phyloP scores from a whole-genome alignment of 495 filamentous ascomycete species.

The Immersiella caudata region DNA sequence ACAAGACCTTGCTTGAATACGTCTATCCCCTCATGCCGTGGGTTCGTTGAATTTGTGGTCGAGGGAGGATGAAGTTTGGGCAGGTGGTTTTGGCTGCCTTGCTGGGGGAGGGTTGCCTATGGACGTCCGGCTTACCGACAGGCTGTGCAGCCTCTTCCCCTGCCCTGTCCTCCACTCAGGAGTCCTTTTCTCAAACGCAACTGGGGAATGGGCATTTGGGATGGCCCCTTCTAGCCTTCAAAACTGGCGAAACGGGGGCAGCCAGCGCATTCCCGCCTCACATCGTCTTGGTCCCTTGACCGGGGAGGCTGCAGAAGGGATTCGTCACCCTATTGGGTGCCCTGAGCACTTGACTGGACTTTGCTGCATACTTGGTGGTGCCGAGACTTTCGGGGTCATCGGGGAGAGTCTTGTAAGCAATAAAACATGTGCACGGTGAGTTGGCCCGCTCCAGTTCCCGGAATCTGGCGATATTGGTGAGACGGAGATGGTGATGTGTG shows the following conservation, averaged over 20 bases:
- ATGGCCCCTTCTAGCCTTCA: neutral
- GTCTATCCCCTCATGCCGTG: neutral
- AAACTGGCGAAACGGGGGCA: conserved; percentile 6
- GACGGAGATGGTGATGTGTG: neutral
- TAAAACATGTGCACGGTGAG: neutral
- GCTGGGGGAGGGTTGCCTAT: neutral
- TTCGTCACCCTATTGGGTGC: conserved; percentile 9
- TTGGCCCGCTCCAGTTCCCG: neutral
- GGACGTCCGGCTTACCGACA: neutral
- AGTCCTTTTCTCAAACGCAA: neutral
- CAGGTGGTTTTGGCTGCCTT: neutral
- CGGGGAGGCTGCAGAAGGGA: conserved; percentile 9
- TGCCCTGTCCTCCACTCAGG: conserved; percentile 1
- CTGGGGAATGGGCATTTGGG: neutral
- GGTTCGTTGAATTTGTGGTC: neutral
- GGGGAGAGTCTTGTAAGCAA: neutral
- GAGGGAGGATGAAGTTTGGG: neutral
- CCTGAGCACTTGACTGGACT: neutral
- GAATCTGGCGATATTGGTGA: neutral
- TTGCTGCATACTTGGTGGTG: neutral
- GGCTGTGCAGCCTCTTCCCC: neutral
- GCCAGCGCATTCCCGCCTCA: conserved; percentile 6
- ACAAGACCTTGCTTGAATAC: neutral
- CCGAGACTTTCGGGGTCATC: neutral
- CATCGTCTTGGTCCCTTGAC: neutral